phyloP scores from a whole-genome alignment of 75 land plant species.

The Picea glauca region DNA sequence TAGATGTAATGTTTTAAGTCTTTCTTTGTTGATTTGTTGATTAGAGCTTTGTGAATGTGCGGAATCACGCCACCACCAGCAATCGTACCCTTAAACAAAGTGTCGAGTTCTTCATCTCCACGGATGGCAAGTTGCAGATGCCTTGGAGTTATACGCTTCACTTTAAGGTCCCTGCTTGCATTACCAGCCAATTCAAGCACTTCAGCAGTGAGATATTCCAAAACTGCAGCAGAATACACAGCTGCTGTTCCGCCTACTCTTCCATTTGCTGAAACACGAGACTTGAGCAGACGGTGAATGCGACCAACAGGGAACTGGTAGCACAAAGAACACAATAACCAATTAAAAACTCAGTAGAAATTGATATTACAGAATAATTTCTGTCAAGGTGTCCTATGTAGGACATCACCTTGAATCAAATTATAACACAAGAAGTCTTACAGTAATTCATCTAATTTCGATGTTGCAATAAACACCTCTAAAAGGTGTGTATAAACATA shows the following conservation, averaged over 20 bases:
- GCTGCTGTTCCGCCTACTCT: conserved; percentile 67
- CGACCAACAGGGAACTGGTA: conserved; percentile 45
- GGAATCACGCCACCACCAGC: conserved; percentile 66
- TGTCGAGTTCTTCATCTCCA: conserved; percentile 67
- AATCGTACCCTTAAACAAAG: conserved; percentile 50
- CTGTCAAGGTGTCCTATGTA: too few relatives aligned
- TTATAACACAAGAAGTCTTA: too few relatives aligned
- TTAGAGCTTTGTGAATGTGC: conserved; percentile 65
- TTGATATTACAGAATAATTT: too few relatives aligned
- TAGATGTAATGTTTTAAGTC: too few relatives aligned
- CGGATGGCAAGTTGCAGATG: conserved; percentile 63
- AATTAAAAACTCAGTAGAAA: not conserved
- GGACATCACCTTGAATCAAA: too few relatives aligned
- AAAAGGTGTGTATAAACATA: too few relatives aligned
- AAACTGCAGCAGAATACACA: conserved; percentile 55
- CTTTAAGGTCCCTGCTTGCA: conserved; percentile 50
- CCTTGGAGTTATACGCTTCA: conserved; percentile 55
- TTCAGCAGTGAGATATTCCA: conserved; percentile 63
- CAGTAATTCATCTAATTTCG: too few relatives aligned
- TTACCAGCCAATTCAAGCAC: conserved; percentile 68
- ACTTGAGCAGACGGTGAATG: conserved; percentile 39
- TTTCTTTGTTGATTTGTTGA: conserved; percentile 40
- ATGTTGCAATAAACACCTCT: too few relatives aligned
- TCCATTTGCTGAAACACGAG: conserved; percentile 38
- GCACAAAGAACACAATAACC: not conserved